Evolutionary conservation across 78 protist genomes (phyloP), one percentile per base, ranked within the genome.

Genomic region (Dictyostelium firmibasis): DNA sequence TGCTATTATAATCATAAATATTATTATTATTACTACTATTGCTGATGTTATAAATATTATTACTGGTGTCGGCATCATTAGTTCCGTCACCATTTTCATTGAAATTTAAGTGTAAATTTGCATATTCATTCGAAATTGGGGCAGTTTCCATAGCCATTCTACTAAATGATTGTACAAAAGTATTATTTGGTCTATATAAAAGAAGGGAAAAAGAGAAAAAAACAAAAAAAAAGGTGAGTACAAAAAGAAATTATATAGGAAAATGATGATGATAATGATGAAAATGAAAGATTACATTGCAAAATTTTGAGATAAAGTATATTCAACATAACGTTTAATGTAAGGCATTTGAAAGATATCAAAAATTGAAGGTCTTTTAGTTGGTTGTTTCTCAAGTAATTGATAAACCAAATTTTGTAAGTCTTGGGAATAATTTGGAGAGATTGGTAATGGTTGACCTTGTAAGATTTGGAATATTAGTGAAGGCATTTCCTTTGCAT

Each of bases 401-500:
- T 38, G 6, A 57, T 53, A 86, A 35, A 93, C 91, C 6, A 93
- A 31, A 27, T 60, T 41, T 57, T 82, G 92, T 4, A 93, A 57
- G 27, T 93, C 53, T 7, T 75, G 69, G 16, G 91, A 79, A 29
- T 79, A 93, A 9, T n/a, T 13, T 38, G 35, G 35, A 36, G 91
- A 44, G 10, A 95, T 76, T 27, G 91, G 85, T n/a, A 79, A 35
- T 43, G 96, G 91, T 29, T 81, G 35, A 33, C 95, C 97, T 9
- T 70, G 43, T 23, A 92, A 50, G 4, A 96, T 89, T 31, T 96
- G 91, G 7, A 83, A 25, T 27, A 96, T 96, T n/a, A 96, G 27
- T 41, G 84, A 13, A 25, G 83, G 85, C 96, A 96, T 92, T 27
- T 86, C 94, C 31, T 86, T 78, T 36, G 96, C 96, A 86, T 96